Conservation (phyloP, 345 rosid species). For the Salix brachista region DNA sequence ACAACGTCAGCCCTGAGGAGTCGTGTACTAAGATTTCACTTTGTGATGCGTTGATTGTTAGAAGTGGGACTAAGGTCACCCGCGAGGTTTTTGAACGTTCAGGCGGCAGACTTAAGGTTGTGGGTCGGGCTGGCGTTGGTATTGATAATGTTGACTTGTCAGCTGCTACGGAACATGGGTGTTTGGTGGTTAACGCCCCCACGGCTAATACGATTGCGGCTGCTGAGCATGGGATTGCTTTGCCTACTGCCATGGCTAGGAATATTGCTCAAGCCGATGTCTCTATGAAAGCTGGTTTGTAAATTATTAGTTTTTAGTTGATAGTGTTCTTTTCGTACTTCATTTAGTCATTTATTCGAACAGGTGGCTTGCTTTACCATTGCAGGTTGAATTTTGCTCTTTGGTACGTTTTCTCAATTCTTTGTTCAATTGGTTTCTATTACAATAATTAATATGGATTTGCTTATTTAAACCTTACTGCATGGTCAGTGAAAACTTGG, state of each 20-base stretch:
- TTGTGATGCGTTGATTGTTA: constrained; percentile 18
- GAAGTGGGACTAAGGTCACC: constrained; percentile 19
- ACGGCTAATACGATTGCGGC: constrained; percentile 20
- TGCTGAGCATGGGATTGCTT: constrained; percentile 19
- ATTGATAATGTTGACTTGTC: constrained; percentile 22
- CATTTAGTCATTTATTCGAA: constrained; percentile 18
- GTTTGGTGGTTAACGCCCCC: constrained; percentile 23
- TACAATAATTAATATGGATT: not conserved
- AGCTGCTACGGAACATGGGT: constrained; percentile 22
- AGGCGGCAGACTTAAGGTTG: constrained; percentile 19
- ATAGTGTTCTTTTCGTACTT: not conserved
- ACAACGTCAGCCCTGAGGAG: constrained; percentile 23
- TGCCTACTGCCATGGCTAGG: constrained; percentile 22
- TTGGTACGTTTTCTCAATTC: not conserved
- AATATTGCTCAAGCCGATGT: constrained; percentile 18
- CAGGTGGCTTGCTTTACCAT: not conserved
- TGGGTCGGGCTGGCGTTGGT: constrained; percentile 24
- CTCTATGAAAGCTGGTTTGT: constrained; percentile 15
- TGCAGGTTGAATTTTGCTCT: not conserved
- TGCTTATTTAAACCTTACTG: not conserved
- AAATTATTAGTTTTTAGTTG: not conserved
- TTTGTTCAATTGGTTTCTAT: not conserved
- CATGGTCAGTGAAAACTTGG: not conserved
- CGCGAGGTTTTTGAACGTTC: constrained; percentile 21
- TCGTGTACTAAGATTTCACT: constrained; percentile 21